These are phyloP conservation scores for Trichoderma brevicompactum DNA, from an alignment of 2,329 filamentous ascomycete species.

Conservation along the genomic window DNA sequence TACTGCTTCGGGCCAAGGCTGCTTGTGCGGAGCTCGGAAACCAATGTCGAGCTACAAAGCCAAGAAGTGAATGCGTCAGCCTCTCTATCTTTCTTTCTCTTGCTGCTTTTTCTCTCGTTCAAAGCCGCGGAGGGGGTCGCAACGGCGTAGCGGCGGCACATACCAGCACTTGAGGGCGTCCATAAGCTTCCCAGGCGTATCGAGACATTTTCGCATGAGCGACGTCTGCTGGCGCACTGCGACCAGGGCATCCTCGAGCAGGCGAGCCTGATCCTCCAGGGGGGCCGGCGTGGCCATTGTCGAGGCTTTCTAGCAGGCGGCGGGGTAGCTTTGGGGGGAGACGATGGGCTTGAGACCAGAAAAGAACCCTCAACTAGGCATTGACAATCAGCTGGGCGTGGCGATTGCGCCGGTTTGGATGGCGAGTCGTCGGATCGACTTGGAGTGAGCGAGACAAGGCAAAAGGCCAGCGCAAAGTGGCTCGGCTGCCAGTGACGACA, in stretches of 20 bases:
- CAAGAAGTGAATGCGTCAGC: constrained; percentile 29
- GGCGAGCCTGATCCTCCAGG: constrained; percentile 81
- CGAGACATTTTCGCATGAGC: constrained; percentile 96
- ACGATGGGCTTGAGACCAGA: constrained; percentile 22
- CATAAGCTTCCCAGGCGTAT: constrained; percentile 98
- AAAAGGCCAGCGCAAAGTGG: constrained; percentile 28
- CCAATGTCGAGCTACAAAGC: constrained; percentile 81
- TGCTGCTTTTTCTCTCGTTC: not conserved
- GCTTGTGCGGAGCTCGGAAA: constrained; percentile 97
- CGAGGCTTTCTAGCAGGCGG: constrained; percentile 32
- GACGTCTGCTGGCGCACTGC: constrained; percentile 97
- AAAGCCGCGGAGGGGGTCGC: not conserved
- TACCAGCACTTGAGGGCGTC: constrained; percentile 99
- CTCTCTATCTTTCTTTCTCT: not conserved
- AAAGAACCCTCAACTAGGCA: constrained; percentile 35
- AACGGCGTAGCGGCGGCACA: constrained; percentile 42
- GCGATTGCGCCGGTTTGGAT: constrained; percentile 29
- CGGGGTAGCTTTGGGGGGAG: constrained; percentile 41
- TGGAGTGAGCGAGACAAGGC: constrained; percentile 3
- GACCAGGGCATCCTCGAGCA: constrained; percentile 95
- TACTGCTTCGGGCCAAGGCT: constrained; percentile 99
- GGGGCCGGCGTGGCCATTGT: constrained; percentile 61
- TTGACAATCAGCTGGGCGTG: constrained; percentile 32
- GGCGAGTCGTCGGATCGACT: constrained; percentile 13
- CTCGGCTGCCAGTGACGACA: constrained; percentile 27